Evolutionary conservation across 345 rosid species (phyloP), one percentile per base, ranked within the genome.

Genomic region (Boechera divaricarpa): DNA sequence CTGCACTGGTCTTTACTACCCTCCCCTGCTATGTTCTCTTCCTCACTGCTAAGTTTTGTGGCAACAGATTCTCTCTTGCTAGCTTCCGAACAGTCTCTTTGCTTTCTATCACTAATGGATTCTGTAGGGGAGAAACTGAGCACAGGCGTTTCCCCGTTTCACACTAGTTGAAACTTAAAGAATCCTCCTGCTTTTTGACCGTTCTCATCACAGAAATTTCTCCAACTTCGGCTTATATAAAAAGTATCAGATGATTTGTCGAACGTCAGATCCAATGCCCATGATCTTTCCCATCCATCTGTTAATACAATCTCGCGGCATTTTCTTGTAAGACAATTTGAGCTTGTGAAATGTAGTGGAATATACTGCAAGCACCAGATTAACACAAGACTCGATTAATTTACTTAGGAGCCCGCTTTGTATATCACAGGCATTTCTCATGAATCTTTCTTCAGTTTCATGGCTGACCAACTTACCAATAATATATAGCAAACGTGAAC

Each of bases 321-420:
- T 45, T 9, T 64, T 64, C 69, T 64, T n/a, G 11, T 28, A 28
- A 63, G 36, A 63, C 26, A 38, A 29, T 28, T 29, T 42, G 54
- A 28, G 38, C 13, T 26, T 63, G 55, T 64, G 12, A 64, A 64
- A 15, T 64, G 7, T 64, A 16, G 13, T 64, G 69, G 28, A 45
- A 64, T 35, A 64, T 64, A 21, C 24, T 21, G 24, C 24, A 21
- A 21, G 24, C 24, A 21, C 24, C 15, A 42, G 47, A 42, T 11
- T 11, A 42, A 10, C 47, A 42, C 15, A 42, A 42, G 47, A 42
- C 15, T 42, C 15, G 15, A 42, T 42, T 42, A 11, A 1, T 42
- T 4, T 42, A 12, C 47, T 42, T 39, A 39, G 44, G 44, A 35
- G 44, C 4, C 12, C 4, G 1, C n/a, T 42, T 11, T 42, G 47